phyloP scores from a whole-genome alignment of 2,329 filamentous ascomycete species.

The Colletotrichum sp. region DNA sequence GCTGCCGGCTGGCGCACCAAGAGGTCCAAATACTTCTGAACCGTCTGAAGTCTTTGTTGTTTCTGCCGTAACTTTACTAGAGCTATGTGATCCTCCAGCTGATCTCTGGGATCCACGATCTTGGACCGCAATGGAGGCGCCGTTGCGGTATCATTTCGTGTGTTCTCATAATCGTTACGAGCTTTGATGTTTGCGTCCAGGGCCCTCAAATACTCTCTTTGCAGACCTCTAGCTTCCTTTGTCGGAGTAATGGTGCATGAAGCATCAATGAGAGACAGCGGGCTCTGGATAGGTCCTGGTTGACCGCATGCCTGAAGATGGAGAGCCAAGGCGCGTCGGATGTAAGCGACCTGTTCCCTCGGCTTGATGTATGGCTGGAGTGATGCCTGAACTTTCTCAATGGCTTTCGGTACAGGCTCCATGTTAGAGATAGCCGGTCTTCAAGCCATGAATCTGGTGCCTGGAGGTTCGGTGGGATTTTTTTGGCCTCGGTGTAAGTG shows the following conservation, averaged over 20 bases:
- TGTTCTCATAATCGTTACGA: conserved; percentile 47
- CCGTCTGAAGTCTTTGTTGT: conserved; percentile 50
- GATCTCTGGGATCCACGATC: conserved; percentile 13
- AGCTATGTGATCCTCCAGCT: conserved; percentile 55
- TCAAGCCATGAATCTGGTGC: not conserved
- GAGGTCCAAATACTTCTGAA: conserved; percentile 56
- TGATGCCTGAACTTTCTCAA: conserved; percentile 43
- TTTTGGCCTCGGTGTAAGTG: not conserved
- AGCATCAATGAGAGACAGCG: conserved; percentile 53
- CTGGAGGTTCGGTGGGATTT: not conserved
- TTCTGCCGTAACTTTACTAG: conserved; percentile 57
- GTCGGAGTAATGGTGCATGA: conserved; percentile 37
- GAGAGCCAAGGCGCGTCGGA: conserved; percentile 58
- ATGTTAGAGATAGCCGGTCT: conserved; percentile 8
- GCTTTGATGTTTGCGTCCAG: conserved; percentile 57
- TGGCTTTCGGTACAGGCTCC: conserved; percentile 34
- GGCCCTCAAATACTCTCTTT: conserved; percentile 60
- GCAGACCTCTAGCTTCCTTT: conserved; percentile 48
- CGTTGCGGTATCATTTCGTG: conserved; percentile 24
- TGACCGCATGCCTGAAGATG: conserved; percentile 55
- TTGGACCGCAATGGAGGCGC: conserved; percentile 16
- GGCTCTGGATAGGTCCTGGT: conserved; percentile 44
- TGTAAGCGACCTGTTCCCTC: conserved; percentile 60
- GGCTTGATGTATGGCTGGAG: conserved; percentile 60
- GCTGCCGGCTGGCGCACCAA: conserved; percentile 58